Percentiles rank a stretch among this genome's conserved stretches.
Evolutionary conservation across 2,329 filamentous ascomycete genomes (phyloP).

Genomic region (Leptodontidium sp.): DNA sequence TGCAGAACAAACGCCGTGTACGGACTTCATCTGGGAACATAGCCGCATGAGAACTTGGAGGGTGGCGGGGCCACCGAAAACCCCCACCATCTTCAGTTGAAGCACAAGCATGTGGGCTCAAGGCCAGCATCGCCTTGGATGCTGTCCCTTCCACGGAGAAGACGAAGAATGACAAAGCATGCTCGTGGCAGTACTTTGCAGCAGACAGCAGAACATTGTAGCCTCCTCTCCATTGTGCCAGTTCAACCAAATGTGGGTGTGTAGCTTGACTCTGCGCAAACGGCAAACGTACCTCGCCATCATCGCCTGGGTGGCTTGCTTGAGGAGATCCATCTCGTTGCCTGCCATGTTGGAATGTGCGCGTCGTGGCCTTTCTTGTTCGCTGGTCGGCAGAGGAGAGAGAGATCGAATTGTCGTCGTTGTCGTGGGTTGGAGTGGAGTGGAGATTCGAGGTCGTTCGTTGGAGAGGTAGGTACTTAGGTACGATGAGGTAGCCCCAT

Average conservation of each 20-base stretch:
- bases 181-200: neutral
- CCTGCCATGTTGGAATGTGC: conserved; percentile 41
- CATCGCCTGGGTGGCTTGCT: conserved; percentile 48
- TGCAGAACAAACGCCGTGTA: conserved; percentile 30
- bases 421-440: neutral
- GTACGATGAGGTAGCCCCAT: conserved; percentile 15
- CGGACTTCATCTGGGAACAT: conserved; percentile 14
- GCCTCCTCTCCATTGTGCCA: conserved; percentile 1
- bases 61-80: conserved; percentile 5
- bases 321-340: conserved; percentile 46
- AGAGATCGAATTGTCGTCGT: conserved; percentile 20
- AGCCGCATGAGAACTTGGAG: conserved; percentile 9
- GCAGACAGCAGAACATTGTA: neutral
- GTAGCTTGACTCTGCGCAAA: conserved; percentile 4
- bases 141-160: neutral
- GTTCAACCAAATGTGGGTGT: neutral
- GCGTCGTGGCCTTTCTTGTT: conserved; percentile 29
- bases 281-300: conserved; percentile 47
- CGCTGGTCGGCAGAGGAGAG: conserved; percentile 2
- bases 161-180: neutral
- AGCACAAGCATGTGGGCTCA: conserved; percentile 14
- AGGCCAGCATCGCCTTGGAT: conserved; percentile 9
- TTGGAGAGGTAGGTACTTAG: conserved; percentile 14
- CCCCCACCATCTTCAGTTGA: conserved; percentile 13
- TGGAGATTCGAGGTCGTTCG: conserved; percentile 4